These are phyloP conservation scores for Cryphonectria radicalis DNA, from an alignment of 2,329 filamentous ascomycete species.

Conservation along the genomic window DNA sequence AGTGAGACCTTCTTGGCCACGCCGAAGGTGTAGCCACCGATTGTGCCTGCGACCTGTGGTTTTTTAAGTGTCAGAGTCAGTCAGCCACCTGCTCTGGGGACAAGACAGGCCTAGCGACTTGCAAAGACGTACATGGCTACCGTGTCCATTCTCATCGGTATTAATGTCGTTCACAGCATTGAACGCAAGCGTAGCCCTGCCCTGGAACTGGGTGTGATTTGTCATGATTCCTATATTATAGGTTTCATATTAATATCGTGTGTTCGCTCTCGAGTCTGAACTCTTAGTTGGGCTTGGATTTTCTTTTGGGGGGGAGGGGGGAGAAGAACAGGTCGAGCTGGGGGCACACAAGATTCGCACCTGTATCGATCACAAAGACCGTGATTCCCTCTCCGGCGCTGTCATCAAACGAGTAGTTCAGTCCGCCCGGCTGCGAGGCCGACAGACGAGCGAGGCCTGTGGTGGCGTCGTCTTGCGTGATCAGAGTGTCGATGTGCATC, in stretches of 20 bases:
- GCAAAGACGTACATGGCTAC: conserved; percentile 53
- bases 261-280: not conserved
- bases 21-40: conserved; percentile 63
- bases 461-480: conserved; percentile 58
- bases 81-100: not conserved
- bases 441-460: conserved; percentile 60
- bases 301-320: no score
- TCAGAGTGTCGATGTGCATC: conserved; percentile 48
- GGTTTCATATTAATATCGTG: not conserved
- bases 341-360: not conserved
- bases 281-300: no score
- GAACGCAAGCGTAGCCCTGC: conserved; percentile 56
- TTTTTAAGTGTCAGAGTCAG: conserved; percentile 1
- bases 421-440: conserved; percentile 40
- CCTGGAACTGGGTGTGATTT: conserved; percentile 60
- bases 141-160: conserved; percentile 65
- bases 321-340: no score
- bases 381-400: conserved; percentile 60
- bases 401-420: conserved; percentile 56
- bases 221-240: conserved; percentile 49
- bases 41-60: conserved; percentile 56
- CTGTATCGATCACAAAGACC: conserved; percentile 69
- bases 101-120: no score
- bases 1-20: conserved; percentile 62
- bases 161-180: conserved; percentile 56